Conservation (phyloP, 2,329 filamentous ascomycete genomes). For the Colletotrichum endophyticum region DNA sequence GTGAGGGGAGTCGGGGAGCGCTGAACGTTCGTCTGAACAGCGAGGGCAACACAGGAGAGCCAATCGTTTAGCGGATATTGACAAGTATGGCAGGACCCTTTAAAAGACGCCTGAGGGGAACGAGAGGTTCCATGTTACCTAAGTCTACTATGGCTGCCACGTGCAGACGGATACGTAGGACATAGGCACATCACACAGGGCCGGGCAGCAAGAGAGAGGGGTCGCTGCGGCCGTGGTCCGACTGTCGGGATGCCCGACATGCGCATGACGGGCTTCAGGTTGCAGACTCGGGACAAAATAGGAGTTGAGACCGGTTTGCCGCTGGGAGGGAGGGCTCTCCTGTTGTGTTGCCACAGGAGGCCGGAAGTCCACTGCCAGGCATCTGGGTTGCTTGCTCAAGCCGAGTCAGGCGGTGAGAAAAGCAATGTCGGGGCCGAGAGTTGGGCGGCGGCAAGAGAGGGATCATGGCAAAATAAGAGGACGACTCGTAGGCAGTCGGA, state of each 20-base stretch:
- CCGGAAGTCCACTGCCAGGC: slow-evolving; percentile 14
- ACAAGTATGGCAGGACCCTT: slow-evolving; percentile 4
- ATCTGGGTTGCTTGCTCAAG: slow-evolving; percentile 11
- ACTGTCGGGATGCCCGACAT: slow-evolving; percentile 15
- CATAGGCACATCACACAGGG: background rate
- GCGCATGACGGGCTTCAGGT: background rate
- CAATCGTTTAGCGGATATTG: slow-evolving; percentile 11
- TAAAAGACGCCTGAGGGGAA: background rate
- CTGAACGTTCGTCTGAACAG: slow-evolving; percentile 7
- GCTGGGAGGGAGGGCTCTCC: slow-evolving; percentile 13
- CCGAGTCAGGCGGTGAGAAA: slow-evolving; percentile 19
- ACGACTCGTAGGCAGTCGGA: background rate
- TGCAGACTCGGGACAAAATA: background rate
- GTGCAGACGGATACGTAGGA: background rate
- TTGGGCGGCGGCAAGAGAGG: background rate
- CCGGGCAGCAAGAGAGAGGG: background rate
- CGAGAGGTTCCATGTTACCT: background rate
- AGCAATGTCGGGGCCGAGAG: background rate
- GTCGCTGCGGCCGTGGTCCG: background rate
- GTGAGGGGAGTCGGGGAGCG: background rate
- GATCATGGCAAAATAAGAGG: background rate
- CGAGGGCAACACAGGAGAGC: background rate
- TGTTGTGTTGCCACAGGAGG: slow-evolving; percentile 11
- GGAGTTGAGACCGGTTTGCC: slow-evolving; percentile 7
- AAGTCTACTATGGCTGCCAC: background rate